Evolutionary conservation across 495 filamentous ascomycete species (phyloP).

Genomic region (Penicillium silybi): DNA sequence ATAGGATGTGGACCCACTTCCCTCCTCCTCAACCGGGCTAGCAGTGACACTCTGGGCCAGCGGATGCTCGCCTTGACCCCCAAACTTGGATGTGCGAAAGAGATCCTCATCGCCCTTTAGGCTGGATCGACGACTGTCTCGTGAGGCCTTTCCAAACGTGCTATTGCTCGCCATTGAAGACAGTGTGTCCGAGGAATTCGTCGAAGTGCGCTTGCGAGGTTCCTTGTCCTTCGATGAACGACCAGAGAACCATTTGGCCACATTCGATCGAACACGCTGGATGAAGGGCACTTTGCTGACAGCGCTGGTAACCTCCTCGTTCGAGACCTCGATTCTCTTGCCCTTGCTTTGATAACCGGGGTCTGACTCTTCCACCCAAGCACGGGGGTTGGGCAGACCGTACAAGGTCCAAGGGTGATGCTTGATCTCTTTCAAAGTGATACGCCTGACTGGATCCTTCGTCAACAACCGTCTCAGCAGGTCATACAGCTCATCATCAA

Average conservation of each 20-base stretch:
- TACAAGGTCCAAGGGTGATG: slow-evolving; percentile 92
- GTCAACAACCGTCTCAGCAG: slow-evolving; percentile 75
- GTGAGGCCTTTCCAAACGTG: slow-evolving; percentile 32
- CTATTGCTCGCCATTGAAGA: slow-evolving; percentile 28
- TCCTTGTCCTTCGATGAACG: slow-evolving; percentile 54
- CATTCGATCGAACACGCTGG: slow-evolving; percentile 56
- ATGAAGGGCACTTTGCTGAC: slow-evolving; percentile 87
- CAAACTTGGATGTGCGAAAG: slow-evolving; percentile 33
- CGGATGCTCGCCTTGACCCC: slow-evolving; percentile 64
- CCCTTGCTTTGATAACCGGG: slow-evolving; percentile 75
- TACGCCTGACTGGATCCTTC: slow-evolving; percentile 85
- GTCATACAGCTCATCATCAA: slow-evolving; percentile 78
- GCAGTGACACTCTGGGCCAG: slow-evolving; percentile 77
- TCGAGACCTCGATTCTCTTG: slow-evolving; percentile 88
- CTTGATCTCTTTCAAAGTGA: slow-evolving; percentile 88
- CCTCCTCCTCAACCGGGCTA: slow-evolving; percentile 56
- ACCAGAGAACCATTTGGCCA: slow-evolving; percentile 58
- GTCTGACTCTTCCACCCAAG: slow-evolving; percentile 93
- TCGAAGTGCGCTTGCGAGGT: slow-evolving; percentile 42
- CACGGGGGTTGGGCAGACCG: slow-evolving; percentile 66
- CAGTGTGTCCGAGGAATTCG: slow-evolving; percentile 33
- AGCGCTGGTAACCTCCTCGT: slow-evolving; percentile 81
- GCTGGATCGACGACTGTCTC: slow-evolving; percentile 60
- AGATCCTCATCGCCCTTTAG: slow-evolving; percentile 64
- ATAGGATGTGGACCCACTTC: slow-evolving; percentile 36